These are phyloP conservation scores for Actinomortierella ambigua DNA, from an alignment of 371 early-diverging fungal species.

Conservation along the genomic window DNA sequence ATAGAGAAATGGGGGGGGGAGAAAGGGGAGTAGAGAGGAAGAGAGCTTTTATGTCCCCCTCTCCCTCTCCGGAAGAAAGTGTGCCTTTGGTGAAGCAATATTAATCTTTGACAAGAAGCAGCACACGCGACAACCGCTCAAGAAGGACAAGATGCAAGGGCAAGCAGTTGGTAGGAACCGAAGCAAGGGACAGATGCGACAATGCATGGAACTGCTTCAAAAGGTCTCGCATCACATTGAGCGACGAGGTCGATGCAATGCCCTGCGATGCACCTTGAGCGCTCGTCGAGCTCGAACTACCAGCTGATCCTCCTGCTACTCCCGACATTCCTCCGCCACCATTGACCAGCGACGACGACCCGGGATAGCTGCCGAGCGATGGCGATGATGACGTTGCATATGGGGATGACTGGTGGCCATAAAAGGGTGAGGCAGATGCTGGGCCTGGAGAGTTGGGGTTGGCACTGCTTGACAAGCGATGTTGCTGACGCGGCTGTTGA, in stretches of 20 bases:
- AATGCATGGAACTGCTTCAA: constrained; percentile 63
- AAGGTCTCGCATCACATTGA: constrained; percentile 53
- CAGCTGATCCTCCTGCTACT: constrained; percentile 2
- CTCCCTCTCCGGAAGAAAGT: no score
- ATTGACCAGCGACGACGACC: background rate
- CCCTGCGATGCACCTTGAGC: background rate
- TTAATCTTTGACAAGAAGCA: constrained; percentile 45
- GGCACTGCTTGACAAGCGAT: background rate
- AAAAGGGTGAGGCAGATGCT: no score
- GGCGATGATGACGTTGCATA: no score
- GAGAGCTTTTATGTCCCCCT: no score
- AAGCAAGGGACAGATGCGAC: constrained; percentile 56
- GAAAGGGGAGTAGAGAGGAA: no score
- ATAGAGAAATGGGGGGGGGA: no score
- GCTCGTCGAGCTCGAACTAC: background rate
- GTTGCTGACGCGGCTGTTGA: constrained; percentile 1
- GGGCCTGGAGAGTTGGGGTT: no score
- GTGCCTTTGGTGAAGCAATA: no score
- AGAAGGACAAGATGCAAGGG: constrained; percentile 58
- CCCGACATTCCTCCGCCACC: background rate
- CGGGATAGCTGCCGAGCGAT: no score
- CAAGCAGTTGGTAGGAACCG: constrained; percentile 56
- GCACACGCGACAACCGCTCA: constrained; percentile 51
- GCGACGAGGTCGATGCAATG: constrained; percentile 12
- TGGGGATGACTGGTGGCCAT: no score